A percentile compares a stretch with the other conserved stretches of the same genome.
These are phyloP conservation scores for Alternaria arborescens DNA, from an alignment of 2,329 filamentous ascomycete species.

Conservation along the genomic window DNA sequence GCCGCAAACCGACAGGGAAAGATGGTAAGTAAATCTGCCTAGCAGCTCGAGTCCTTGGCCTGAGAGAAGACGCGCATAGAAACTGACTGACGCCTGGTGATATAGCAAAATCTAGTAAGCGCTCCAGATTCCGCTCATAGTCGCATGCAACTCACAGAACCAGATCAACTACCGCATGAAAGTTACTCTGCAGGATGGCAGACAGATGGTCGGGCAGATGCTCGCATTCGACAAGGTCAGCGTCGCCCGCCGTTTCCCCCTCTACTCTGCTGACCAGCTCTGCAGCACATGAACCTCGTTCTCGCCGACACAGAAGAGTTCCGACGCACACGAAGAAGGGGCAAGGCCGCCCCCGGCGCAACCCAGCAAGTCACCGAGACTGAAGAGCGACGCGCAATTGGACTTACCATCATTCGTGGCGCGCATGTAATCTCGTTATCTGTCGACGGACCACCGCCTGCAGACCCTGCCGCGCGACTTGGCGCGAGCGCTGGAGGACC, in stretches of 20 bases:
- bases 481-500: conserved; percentile 76
- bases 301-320: conserved; percentile 88
- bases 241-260: conserved; percentile 5
- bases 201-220: conserved; percentile 98
- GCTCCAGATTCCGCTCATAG: conserved; percentile 25
- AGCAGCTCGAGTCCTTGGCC: conserved; percentile 46
- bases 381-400: conserved; percentile 97
- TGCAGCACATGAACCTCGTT: conserved; percentile 97
- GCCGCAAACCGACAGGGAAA: conserved; percentile 90
- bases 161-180: conserved; percentile 99
- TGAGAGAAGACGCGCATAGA: conserved; percentile 56
- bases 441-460: conserved; percentile 93
- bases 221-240: conserved; percentile 95
- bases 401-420: conserved; percentile 91
- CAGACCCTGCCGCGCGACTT: conserved; percentile 88
- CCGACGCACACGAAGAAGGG: conserved; percentile 48
- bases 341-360: conserved; percentile 74
- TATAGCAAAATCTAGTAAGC: conserved; percentile 72
- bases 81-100: conserved; percentile 53
- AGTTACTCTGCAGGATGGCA: conserved; percentile 91
- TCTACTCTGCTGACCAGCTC: conserved; percentile 22
- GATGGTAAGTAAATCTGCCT: conserved; percentile 78
- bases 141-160: conserved; percentile 31
- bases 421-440: conserved; percentile 94
- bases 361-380: conserved; percentile 76